A percentile compares a stretch with the other conserved stretches of the same genome.
These are phyloP conservation scores for Suillus decipiens DNA, from an alignment of 768 basidiomycete genomes.

Conservation along the genomic window DNA sequence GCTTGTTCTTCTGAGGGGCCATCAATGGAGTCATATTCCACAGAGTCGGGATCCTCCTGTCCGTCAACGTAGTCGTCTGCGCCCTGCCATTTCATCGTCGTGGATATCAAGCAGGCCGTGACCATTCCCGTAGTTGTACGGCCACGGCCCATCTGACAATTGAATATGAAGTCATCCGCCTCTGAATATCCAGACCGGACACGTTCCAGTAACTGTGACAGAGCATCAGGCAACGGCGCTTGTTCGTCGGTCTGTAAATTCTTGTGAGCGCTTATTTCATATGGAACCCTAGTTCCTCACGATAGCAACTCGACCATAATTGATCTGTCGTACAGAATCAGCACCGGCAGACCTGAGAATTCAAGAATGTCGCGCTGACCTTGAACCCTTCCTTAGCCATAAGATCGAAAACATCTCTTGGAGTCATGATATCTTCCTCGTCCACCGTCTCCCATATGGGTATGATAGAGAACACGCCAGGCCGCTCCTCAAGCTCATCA, in stretches of 20 bases:
- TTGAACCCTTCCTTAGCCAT: constrained; percentile 77
- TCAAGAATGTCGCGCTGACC: constrained; percentile 39
- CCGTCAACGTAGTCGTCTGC: constrained; percentile 38
- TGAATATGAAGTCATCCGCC: constrained; percentile 85
- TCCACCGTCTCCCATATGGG: constrained; percentile 92
- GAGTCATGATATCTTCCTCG: constrained; percentile 84
- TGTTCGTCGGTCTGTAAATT: constrained; percentile 91
- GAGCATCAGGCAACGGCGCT: constrained; percentile 87
- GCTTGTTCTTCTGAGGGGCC: constrained; percentile 87
- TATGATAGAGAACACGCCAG: constrained; percentile 87
- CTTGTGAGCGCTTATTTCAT: constrained; percentile 8
- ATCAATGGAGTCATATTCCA: constrained; percentile 70
- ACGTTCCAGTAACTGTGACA: constrained; percentile 76
- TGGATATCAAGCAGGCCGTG: constrained; percentile 83
- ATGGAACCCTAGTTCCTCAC: constrained; percentile 45
- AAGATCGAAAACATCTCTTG: constrained; percentile 77
- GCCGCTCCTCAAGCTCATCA: constrained; percentile 93
- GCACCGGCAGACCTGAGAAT: background rate
- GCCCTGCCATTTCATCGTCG: constrained; percentile 59
- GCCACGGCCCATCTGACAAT: constrained; percentile 95
- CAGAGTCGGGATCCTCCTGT: constrained; percentile 38
- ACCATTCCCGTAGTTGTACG: constrained; percentile 98
- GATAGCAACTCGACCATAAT: constrained; percentile 89
- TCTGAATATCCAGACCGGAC: constrained; percentile 58
- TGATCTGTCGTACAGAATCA: constrained; percentile 50